Percentiles rank a stretch among this genome's conserved stretches.
phyloP scores from a whole-genome alignment of 2,329 filamentous ascomycete species.

The Ophiostoma australiae region DNA sequence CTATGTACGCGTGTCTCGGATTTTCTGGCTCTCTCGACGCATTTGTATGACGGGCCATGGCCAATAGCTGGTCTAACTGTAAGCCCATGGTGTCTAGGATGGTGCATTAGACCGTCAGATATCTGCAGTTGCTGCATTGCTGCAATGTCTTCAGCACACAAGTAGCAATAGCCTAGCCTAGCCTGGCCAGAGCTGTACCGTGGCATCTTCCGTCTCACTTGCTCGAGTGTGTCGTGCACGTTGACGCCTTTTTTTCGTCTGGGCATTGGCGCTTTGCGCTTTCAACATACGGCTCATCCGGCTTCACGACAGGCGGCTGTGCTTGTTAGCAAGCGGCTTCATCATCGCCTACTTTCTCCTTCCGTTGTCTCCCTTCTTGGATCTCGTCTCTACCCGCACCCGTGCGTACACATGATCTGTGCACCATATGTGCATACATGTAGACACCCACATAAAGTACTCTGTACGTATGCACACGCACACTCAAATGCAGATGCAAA shows the following conservation, averaged over 20 bases:
- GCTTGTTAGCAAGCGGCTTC: neutral
- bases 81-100: neutral
- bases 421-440: neutral
- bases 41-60: neutral
- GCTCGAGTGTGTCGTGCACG: neutral
- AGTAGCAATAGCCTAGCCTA: neutral
- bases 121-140: neutral
- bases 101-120: neutral
- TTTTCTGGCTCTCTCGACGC: neutral
- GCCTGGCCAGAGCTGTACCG: neutral
- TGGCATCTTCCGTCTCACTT: neutral
- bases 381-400: neutral
- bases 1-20: slow-evolving; percentile 13
- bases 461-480: neutral
- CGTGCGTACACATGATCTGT: neutral
- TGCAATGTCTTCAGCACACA: slow-evolving; percentile 1
- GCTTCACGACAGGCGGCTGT: neutral
- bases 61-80: neutral
- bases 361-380: neutral
- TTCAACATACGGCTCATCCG: neutral
- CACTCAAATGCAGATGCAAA: neutral
- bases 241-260: neutral
- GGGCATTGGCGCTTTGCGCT: neutral
- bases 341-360: neutral
- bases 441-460: neutral